Percentiles rank a stretch among this genome's conserved stretches.
Conservation (phyloP, 2,329 filamentous ascomycete species). For the Neopestalotiopsis sp. region DNA sequence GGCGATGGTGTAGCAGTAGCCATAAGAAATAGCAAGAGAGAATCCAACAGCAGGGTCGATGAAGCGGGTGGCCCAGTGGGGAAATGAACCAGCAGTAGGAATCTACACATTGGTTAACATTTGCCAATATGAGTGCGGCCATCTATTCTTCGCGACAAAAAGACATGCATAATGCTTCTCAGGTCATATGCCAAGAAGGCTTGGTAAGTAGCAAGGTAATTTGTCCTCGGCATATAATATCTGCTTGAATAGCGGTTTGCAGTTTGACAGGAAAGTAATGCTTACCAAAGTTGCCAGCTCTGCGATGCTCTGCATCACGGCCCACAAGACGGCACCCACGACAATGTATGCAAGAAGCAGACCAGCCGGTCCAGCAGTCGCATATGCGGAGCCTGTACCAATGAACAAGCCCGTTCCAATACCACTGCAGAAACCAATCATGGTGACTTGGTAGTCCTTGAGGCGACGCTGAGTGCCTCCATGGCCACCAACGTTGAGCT, state of each 20-base stretch:
- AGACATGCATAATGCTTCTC: too few relatives aligned
- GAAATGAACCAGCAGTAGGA: conserved; percentile 22
- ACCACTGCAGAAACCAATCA: conserved; percentile 22
- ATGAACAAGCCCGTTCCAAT: conserved; percentile 24
- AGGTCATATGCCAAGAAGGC: background rate
- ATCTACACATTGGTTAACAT: conserved; percentile 13
- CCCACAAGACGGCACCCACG: conserved; percentile 49
- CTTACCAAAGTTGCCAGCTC: conserved; percentile 35
- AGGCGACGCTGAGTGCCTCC: conserved; percentile 21
- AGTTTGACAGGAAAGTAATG: background rate
- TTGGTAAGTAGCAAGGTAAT: background rate
- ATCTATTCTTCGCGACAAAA: too few relatives aligned
- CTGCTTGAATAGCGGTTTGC: background rate
- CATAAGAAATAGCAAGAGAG: conserved; percentile 41
- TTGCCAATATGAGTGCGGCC: background rate
- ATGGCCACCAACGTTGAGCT: conserved; percentile 20
- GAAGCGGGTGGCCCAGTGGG: conserved; percentile 31
- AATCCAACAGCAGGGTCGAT: conserved; percentile 35
- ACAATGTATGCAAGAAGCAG: conserved; percentile 52
- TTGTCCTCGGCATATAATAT: conserved; percentile 18
- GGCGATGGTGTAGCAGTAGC: conserved; percentile 37
- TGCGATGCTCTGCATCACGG: conserved; percentile 26
- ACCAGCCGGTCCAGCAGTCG: conserved; percentile 39
- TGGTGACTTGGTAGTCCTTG: conserved; percentile 21
- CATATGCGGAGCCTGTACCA: conserved; percentile 30